Evolutionary conservation across 2,329 filamentous ascomycete species (phyloP).

Genomic region (Trichoderma semiorbis): DNA sequence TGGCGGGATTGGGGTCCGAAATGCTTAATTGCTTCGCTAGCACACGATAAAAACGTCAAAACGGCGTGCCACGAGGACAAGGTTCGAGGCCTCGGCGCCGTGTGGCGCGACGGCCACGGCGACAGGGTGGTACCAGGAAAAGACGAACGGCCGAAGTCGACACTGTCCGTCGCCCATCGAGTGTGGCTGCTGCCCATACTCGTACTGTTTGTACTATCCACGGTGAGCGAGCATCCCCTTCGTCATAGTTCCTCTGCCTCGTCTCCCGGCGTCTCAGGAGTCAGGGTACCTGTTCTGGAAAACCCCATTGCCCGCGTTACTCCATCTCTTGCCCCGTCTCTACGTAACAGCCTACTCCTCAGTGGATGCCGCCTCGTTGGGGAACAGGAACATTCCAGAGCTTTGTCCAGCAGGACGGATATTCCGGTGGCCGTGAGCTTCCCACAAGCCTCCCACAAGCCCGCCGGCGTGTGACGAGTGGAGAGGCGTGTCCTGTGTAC

Average conservation of each 20-base stretch:
- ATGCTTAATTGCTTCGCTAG: neutral
- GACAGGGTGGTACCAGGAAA: neutral
- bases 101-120: conserved; percentile 12
- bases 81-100: conserved; percentile 16
- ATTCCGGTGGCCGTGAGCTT: conserved; percentile 10
- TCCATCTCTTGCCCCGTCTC: neutral
- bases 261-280: neutral
- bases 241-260: neutral
- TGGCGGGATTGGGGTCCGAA: neutral
- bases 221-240: conserved; percentile 4
- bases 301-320: neutral
- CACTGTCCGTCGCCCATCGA: neutral
- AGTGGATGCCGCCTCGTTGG: conserved; percentile 7
- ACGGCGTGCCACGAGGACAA: conserved; percentile 15
- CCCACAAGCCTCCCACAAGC: neutral
- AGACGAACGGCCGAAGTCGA: neutral
- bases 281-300: neutral
- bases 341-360: conserved; percentile 8
- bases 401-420: conserved; percentile 2
- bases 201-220: conserved; percentile 4
- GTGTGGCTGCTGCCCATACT: conserved; percentile 1
- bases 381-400: conserved; percentile 13
- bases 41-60: conserved; percentile 3
- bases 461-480: conserved; percentile 9
- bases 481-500: neutral